phyloP scores from a whole-genome alignment of 805 yeast genomes.

The Phaffomyces antillensis region DNA sequence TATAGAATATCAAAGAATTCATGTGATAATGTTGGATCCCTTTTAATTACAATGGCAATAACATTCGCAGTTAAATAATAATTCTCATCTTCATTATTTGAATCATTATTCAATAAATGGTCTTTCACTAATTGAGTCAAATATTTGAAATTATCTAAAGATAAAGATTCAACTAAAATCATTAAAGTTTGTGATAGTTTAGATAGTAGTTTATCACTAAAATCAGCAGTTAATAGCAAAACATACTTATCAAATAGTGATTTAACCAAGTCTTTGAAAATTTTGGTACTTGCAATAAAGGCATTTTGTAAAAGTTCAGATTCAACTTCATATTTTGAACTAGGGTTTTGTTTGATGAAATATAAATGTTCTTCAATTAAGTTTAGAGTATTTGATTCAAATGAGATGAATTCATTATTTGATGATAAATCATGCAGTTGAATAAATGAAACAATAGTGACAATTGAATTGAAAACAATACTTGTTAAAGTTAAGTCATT shows the following conservation, averaged over 20 bases:
- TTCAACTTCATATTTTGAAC: constrained; percentile 33
- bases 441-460: constrained; percentile 60
- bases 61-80: constrained; percentile 66
- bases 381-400: constrained; percentile 37
- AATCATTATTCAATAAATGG: constrained; percentile 44
- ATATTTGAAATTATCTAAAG: constrained; percentile 44
- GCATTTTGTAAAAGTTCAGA: constrained; percentile 45
- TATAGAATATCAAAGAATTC: constrained; percentile 23
- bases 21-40: constrained; percentile 31
- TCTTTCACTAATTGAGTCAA: constrained; percentile 33
- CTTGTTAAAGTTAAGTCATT: constrained; percentile 76
- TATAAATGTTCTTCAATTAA: constrained; percentile 62
- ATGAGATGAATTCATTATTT: constrained; percentile 32
- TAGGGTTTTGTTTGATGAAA: constrained; percentile 31
- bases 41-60: constrained; percentile 62
- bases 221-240: constrained; percentile 49
- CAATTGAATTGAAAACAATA: constrained; percentile 60
- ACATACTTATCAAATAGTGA: constrained; percentile 54
- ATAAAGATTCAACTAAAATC: constrained; percentile 49
- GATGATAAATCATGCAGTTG: constrained; percentile 57
- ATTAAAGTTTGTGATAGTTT: constrained; percentile 39
- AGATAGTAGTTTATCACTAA: constrained; percentile 29
- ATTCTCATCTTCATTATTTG: constrained; percentile 50
- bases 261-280: constrained; percentile 54
- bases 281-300: constrained; percentile 63